A percentile compares a stretch with the other conserved stretches of the same genome.
phyloP scores from a whole-genome alignment of 768 basidiomycete species.

The Boletus sensibilis region DNA sequence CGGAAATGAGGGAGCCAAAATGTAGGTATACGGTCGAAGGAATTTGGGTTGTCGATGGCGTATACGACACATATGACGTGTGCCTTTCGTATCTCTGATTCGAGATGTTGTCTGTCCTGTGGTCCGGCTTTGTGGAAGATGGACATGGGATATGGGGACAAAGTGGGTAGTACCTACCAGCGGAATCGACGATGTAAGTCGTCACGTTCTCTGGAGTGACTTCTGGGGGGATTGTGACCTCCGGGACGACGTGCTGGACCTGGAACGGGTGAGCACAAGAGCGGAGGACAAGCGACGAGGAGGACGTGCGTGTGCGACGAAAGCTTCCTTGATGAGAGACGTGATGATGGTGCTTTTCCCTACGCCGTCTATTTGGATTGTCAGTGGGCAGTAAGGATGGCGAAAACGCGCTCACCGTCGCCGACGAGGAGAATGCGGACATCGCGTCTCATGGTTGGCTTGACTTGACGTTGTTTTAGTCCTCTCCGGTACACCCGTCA shows the following conservation, averaged over 20 bases:
- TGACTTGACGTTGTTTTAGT: conserved; percentile 14
- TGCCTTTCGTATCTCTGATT: conserved; percentile 93
- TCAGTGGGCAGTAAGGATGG: not conserved
- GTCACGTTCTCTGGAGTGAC: conserved; percentile 98
- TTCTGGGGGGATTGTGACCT: conserved; percentile 97
- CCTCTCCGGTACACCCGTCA: too few relatives aligned
- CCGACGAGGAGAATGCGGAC: conserved; percentile 92
- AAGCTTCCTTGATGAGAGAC: conserved; percentile 94
- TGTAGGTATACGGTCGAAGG: conserved; percentile 96
- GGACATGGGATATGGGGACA: conserved; percentile 2
- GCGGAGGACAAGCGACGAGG: not conserved
- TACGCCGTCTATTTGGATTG: conserved; percentile 72
- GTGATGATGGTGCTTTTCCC: conserved; percentile 98
- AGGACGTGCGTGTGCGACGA: conserved; percentile 74
- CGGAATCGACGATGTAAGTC: conserved; percentile 96
- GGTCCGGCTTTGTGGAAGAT: conserved; percentile 60
- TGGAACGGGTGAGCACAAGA: conserved; percentile 31
- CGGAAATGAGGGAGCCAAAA: conserved; percentile 97
- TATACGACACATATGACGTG: conserved; percentile 99
- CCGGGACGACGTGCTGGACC: conserved; percentile 95
- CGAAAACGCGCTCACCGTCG: conserved; percentile 61
- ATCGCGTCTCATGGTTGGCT: conserved; percentile 74
- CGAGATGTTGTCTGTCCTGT: conserved; percentile 83
- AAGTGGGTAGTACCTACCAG: conserved; percentile 54
- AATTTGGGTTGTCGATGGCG: conserved; percentile 92